phyloP scores from a whole-genome alignment of 805 yeast species.

The Metschnikowia reukaufii region DNA sequence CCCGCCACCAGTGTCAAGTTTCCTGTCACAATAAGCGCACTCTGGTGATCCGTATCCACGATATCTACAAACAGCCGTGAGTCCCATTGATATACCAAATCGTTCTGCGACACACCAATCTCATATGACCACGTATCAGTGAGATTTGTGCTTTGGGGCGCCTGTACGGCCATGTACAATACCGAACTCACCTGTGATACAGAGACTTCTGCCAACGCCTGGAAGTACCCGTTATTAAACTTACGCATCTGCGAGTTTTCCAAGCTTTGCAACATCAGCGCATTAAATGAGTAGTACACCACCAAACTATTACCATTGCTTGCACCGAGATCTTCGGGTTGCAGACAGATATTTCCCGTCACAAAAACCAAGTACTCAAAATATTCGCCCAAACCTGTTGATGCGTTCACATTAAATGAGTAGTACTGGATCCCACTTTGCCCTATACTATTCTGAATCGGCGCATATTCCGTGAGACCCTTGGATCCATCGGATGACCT shows the following conservation, averaged over 20 bases:
- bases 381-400: slow-evolving; percentile 45
- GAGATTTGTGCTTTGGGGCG: slow-evolving; percentile 39
- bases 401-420: slow-evolving; percentile 45
- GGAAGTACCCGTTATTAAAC: slow-evolving; percentile 38
- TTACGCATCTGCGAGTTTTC: slow-evolving; percentile 30
- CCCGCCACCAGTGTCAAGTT: slow-evolving; percentile 33
- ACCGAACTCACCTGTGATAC: slow-evolving; percentile 10
- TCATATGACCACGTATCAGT: slow-evolving; percentile 58
- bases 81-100: slow-evolving; percentile 71
- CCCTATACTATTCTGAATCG: slow-evolving; percentile 35
- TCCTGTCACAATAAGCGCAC: slow-evolving; percentile 67
- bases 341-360: slow-evolving; percentile 50
- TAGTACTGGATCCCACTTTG: slow-evolving; percentile 43
- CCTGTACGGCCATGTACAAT: slow-evolving; percentile 40
- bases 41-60: slow-evolving; percentile 68
- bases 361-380: slow-evolving; percentile 50
- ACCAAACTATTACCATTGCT: slow-evolving; percentile 28
- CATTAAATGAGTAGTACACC: slow-evolving; percentile 41
- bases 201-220: slow-evolving; percentile 40
- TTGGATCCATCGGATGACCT: slow-evolving; percentile 15
- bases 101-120: slow-evolving; percentile 63
- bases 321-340: slow-evolving; percentile 26
- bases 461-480: slow-evolving; percentile 37
- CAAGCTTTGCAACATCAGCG: slow-evolving; percentile 31
- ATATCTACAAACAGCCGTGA: slow-evolving; percentile 51